Percentiles rank a stretch among this genome's conserved stretches.
Conservation (phyloP, 768 basidiomycete species). For the Ramaria rubella region DNA sequence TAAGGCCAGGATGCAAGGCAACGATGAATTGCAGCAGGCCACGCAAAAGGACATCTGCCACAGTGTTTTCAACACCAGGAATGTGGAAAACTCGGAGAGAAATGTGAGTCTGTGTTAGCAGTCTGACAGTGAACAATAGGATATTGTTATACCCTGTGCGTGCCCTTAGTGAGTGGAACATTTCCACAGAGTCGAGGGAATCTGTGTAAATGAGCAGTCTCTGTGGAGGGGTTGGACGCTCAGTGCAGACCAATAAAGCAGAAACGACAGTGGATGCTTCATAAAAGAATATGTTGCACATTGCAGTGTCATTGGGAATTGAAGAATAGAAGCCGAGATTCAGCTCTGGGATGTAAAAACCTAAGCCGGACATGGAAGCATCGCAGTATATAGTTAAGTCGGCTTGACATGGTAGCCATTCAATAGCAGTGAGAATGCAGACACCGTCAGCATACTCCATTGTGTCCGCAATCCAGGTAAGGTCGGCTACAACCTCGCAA, state of each 20-base stretch:
- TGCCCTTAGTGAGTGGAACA: slow-evolving; percentile 27
- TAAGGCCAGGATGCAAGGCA: no score
- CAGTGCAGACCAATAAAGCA: background rate
- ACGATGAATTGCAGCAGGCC: no score
- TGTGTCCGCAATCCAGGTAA: slow-evolving; percentile 29
- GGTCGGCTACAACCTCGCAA: slow-evolving; percentile 20
- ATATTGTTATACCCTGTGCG: slow-evolving; percentile 21
- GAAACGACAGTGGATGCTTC: slow-evolving; percentile 5
- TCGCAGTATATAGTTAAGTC: slow-evolving; percentile 17
- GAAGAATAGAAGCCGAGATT: background rate
- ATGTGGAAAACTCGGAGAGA: slow-evolving; percentile 21
- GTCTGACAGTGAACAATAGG: slow-evolving; percentile 19
- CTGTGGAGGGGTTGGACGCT: background rate
- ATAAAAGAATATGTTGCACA: slow-evolving; percentile 7
- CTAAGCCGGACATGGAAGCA: slow-evolving; percentile 17
- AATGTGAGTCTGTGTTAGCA: slow-evolving; percentile 6
- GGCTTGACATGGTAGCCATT: slow-evolving; percentile 12
- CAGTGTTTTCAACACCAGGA: slow-evolving; percentile 13
- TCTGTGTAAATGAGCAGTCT: slow-evolving; percentile 24
- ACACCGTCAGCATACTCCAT: slow-evolving; percentile 19
- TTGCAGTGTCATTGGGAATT: background rate
- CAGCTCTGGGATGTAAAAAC: slow-evolving; percentile 16
- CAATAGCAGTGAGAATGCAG: slow-evolving; percentile 13
- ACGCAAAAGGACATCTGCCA: slow-evolving; percentile 18
- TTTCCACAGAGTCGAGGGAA: slow-evolving; percentile 27